Conservation (phyloP, 2,329 filamentous ascomycete genomes). For the Botrytis deweyae region DNA sequence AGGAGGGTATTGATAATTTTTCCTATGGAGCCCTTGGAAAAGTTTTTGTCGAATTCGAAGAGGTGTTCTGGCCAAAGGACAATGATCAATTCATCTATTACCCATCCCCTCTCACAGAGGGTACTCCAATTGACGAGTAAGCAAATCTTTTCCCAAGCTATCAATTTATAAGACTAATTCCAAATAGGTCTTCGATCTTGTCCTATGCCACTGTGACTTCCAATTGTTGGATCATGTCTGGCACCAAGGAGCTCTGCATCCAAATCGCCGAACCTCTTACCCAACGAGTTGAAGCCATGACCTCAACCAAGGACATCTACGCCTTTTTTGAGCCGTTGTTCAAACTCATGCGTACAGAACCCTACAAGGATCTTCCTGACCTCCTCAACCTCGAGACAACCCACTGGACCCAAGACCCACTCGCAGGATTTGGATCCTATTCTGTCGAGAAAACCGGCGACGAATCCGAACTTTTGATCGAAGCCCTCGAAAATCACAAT, state of each 20-base stretch:
- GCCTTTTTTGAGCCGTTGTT: conserved; percentile 47
- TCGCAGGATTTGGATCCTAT: conserved; percentile 46
- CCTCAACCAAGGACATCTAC: conserved; percentile 41
- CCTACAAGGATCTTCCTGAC: conserved; percentile 45
- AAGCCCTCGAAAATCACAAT: conserved; percentile 42
- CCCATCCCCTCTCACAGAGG: conserved; percentile 41
- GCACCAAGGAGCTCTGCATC: conserved; percentile 44
- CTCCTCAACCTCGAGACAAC: conserved; percentile 45
- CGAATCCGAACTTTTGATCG: conserved; percentile 41
- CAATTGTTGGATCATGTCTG: conserved; percentile 47
- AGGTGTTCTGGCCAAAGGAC: conserved; percentile 47
- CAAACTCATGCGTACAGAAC: conserved; percentile 45
- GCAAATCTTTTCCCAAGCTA: neutral
- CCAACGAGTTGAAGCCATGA: conserved; percentile 46
- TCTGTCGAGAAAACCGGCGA: conserved; percentile 48
- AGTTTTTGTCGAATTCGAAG: conserved; percentile 46
- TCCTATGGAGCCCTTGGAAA: conserved; percentile 46
- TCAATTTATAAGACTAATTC: neutral
- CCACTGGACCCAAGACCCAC: conserved; percentile 46
- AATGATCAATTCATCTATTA: conserved; percentile 48
- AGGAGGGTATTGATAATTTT: conserved; percentile 41
- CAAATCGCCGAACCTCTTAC: conserved; percentile 47
- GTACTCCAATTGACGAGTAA: conserved; percentile 36
- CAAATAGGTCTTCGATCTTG: conserved; percentile 39
- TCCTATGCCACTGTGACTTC: conserved; percentile 46